phyloP scores from a whole-genome alignment of 192 early-diverging fungal genomes.

The Thamnidium elegans region DNA sequence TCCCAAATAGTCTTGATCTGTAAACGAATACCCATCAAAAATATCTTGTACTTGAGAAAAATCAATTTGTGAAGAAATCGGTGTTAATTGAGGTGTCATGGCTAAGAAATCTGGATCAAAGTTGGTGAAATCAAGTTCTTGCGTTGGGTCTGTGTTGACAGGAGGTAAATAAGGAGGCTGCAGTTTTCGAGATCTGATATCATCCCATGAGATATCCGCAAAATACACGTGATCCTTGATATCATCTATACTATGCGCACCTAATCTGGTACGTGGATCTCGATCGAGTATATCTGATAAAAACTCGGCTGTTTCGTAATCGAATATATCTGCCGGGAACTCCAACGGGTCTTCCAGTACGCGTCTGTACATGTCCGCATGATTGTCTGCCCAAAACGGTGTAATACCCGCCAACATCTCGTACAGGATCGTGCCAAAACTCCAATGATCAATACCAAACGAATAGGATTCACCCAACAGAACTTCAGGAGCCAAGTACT shows the following conservation, averaged over 20 bases:
- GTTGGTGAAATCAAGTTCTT: constrained; percentile 44
- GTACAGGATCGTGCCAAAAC: constrained; percentile 81
- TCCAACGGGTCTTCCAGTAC: constrained; percentile 51
- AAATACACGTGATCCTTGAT: constrained; percentile 80
- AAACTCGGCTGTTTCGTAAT: constrained; percentile 39
- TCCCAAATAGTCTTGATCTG: constrained; percentile 14
- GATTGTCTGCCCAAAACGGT: constrained; percentile 56
- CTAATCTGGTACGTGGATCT: constrained; percentile 63
- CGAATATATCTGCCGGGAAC: constrained; percentile 43
- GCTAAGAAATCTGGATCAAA: constrained; percentile 53
- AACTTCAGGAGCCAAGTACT: constrained; percentile 80
- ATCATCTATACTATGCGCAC: constrained; percentile 56
- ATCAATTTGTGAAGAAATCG: constrained; percentile 26
- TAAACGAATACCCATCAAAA: constrained; percentile 39
- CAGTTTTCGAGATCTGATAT: constrained; percentile 55
- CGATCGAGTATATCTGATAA: constrained; percentile 47
- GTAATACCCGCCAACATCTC: constrained; percentile 83
- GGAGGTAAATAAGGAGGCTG: constrained; percentile 64
- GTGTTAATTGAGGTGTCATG: constrained; percentile 45
- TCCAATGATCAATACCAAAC: constrained; percentile 87
- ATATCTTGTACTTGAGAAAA: constrained; percentile 31
- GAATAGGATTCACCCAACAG: constrained; percentile 57
- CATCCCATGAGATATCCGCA: constrained; percentile 66
- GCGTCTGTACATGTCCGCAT: constrained; percentile 52
- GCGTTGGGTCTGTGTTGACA: constrained; percentile 35